Base-by-base conservation (phyloP, 306 rosid genomes). In the Corylus heterophylla region DNA sequence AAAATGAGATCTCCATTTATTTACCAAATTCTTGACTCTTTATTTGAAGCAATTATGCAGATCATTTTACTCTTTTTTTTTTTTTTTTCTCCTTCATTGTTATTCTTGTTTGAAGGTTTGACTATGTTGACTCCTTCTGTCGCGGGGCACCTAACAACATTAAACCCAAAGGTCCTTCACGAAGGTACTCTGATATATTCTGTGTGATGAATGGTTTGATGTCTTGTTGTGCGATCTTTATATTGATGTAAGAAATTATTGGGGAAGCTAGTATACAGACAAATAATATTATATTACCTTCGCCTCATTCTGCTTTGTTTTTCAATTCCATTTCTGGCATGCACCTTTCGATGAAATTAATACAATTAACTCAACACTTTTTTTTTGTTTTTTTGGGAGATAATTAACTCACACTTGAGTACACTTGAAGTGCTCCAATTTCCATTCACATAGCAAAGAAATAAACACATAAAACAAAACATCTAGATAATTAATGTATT, bases 121-220 rank as follows among this genome's bases (percentile, higher is more conserved):
- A 92, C 76, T 95, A 95, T 85, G 77, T 95, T 64, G 75, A 84
- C 72, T 75, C 97, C 48, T 77, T 93, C 63, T 95, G 97, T 87
- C 97, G 97, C 79, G 87, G 87, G 83, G 85, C 70, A 37, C 82
- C 82, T 88, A 79, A 71, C 82, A 86, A 71, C 49, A 55, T 42
- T 73, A 73, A 79, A 77, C 69, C 90, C 45, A 89, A 79, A 77
- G 89, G 86, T 73, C 89, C 87, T 77, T 90, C 96, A 76, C 86
- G 76, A 87, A 91, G 92, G 98, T 92, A 79, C 42, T 5, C 8
- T 73, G 69, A 80, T 17, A 68, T 42, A 18, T 39, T 1, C 39
- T 68, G 50, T 2, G 25, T 37, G 50, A 67, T 67, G 49, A 39
- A 18, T 37, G 50, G 71, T 42, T 39, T 67, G 72, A 25, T 67